Percentiles rank a stretch among this genome's conserved stretches.
These are phyloP conservation scores for Ascoidea asiatica DNA, from an alignment of 805 yeast genomes.

Conservation along the genomic window DNA sequence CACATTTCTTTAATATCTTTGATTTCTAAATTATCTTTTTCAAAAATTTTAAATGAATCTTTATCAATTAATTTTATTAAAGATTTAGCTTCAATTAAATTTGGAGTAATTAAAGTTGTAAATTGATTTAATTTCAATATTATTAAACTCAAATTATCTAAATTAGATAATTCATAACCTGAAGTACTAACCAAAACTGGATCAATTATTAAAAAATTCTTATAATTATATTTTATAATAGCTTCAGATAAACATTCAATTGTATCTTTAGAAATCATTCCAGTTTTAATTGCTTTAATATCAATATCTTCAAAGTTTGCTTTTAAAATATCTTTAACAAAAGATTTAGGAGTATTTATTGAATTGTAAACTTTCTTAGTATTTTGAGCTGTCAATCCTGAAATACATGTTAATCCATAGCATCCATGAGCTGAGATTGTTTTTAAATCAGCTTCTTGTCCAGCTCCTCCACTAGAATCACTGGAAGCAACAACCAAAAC, in stretches of 20 bases:
- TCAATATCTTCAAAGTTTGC: constrained; percentile 47
- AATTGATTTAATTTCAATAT: constrained; percentile 31
- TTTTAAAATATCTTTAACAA: constrained; percentile 34
- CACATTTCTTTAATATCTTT: constrained; percentile 29
- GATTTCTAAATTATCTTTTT: constrained; percentile 12
- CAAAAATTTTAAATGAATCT: constrained; percentile 13
- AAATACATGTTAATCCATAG: constrained; percentile 63
- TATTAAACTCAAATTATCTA: constrained; percentile 28
- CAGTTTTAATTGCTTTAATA: constrained; percentile 62
- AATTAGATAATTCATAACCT: constrained; percentile 45
- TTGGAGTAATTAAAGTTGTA: constrained; percentile 64
- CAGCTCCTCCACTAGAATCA: constrained; percentile 85
- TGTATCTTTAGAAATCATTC: constrained; percentile 53
- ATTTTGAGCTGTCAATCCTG: constrained; percentile 75
- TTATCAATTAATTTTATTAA: constrained; percentile 21
- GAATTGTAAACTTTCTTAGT: constrained; percentile 32
- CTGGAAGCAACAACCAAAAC: constrained; percentile 55
- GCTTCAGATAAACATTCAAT: constrained; percentile 29
- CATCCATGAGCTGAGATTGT: constrained; percentile 65
- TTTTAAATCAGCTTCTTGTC: constrained; percentile 80
- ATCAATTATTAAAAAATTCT: constrained; percentile 45
- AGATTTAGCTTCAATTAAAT: constrained; percentile 47
- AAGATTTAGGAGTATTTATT: constrained; percentile 25
- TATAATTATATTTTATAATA: constrained; percentile 17
- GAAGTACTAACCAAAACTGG: constrained; percentile 81